Evolutionary conservation across 306 rosid species (phyloP).

Genomic region (Arachis stenosperma): DNA sequence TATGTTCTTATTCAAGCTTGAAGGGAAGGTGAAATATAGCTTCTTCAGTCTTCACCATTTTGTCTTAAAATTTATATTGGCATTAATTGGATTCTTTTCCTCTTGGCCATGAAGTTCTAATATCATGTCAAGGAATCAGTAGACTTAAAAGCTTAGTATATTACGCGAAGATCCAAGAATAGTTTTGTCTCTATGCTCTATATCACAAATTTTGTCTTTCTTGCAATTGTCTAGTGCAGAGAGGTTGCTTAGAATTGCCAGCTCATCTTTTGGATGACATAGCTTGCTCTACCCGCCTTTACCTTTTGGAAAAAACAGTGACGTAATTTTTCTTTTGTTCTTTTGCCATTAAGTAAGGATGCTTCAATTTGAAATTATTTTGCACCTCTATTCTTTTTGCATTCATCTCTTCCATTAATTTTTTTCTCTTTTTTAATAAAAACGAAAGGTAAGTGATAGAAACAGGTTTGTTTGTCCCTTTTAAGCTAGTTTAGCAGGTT

Average conservation of each 20-base stretch:
- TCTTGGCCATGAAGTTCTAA: background rate
- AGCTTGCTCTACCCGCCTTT: constrained; percentile 4
- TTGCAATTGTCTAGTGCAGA: background rate
- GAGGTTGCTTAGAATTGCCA: constrained; percentile 15
- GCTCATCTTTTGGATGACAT: constrained; percentile 17
- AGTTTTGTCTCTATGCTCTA: background rate
- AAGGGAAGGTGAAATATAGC: constrained; percentile 14
- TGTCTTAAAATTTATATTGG: constrained; percentile 4
- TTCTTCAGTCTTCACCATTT: background rate
- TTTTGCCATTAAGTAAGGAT: constrained; percentile 8
- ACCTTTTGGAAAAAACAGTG: background rate
- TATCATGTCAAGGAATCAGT: constrained; percentile 17
- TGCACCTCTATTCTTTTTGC: too few species aligned
- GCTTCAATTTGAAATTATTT: too few species aligned
- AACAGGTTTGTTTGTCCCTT: too few species aligned
- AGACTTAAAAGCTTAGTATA: background rate
- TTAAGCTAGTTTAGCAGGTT: too few species aligned
- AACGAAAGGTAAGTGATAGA: background rate
- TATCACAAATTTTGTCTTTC: background rate
- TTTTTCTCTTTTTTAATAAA: background rate
- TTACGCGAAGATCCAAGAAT: constrained; percentile 6
- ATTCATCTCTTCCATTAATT: too few species aligned
- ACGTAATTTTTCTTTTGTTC: background rate
- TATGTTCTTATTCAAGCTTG: background rate
- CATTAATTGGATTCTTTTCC: background rate